Evolutionary conservation across 768 basidiomycete genomes (phyloP).

Genomic region (Auricularia sp.): DNA sequence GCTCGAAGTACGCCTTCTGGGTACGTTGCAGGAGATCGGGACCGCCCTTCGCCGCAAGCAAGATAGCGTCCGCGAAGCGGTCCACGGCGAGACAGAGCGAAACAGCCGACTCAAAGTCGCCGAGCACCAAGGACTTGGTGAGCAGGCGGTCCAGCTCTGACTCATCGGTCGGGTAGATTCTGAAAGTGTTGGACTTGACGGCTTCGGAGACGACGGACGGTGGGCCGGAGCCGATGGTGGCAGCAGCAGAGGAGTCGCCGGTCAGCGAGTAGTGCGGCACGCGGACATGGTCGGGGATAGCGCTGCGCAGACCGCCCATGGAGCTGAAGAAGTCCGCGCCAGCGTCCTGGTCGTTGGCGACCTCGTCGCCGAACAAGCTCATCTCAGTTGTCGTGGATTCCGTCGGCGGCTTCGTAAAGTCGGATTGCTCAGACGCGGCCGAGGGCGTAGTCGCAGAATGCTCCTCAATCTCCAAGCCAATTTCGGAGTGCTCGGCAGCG

Average conservation of each 20-base stretch:
- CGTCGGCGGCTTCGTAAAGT: constrained; percentile 40
- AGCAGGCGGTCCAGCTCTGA: constrained; percentile 79
- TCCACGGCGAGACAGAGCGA: constrained; percentile 81
- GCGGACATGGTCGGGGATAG: constrained; percentile 33
- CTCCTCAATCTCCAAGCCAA: constrained; percentile 19
- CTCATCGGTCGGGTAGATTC: constrained; percentile 81
- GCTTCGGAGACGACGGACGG: constrained; percentile 69
- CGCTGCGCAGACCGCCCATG: constrained; percentile 39
- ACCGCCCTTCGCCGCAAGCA: constrained; percentile 87
- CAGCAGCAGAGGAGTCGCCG: constrained; percentile 85
- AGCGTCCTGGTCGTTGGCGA: constrained; percentile 50
- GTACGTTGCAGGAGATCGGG: constrained; percentile 77
- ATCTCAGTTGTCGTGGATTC: constrained; percentile 73
- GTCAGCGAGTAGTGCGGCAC: constrained; percentile 75
- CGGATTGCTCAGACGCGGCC: constrained; percentile 51
- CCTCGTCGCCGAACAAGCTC: constrained; percentile 79
- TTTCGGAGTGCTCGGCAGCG: constrained; percentile 18
- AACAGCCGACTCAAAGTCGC: constrained; percentile 92
- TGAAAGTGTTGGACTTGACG: constrained; percentile 74
- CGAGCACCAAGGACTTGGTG: constrained; percentile 87
- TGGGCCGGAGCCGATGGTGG: constrained; percentile 85
- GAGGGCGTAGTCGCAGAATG: constrained; percentile 31
- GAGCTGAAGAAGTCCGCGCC: constrained; percentile 86
- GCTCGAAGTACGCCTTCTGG: constrained; percentile 89
- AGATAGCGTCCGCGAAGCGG: constrained; percentile 87